These are phyloP conservation scores for Starmerella potacharoeniae DNA, from an alignment of 805 yeast genomes.

Conservation along the genomic window DNA sequence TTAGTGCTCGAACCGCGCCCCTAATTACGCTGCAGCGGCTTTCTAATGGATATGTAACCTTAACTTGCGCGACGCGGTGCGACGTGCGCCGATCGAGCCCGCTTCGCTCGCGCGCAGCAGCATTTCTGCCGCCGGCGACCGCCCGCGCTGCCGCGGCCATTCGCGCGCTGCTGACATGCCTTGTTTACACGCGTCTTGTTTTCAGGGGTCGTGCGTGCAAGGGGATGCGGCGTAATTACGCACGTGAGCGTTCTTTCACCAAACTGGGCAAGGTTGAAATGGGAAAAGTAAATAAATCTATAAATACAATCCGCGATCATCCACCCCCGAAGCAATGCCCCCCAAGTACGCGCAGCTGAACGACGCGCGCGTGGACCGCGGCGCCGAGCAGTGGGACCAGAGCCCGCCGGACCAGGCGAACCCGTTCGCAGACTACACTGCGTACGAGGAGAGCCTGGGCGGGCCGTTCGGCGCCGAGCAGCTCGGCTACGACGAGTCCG, in stretches of 20 bases:
- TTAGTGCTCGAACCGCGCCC: no score
- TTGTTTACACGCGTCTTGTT: background rate
- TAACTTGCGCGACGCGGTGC: no score
- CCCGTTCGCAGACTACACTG: conserved; percentile 15
- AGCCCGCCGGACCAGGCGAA: conserved; percentile 1
- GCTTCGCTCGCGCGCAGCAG: no score
- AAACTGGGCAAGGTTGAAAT: background rate
- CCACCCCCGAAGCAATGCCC: conserved; percentile 5
- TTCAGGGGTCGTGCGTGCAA: background rate
- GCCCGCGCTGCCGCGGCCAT: no score
- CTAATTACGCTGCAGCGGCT: no score
- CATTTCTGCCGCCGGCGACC: no score
- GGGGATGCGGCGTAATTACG: conserved; percentile 1
- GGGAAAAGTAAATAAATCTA: conserved; percentile 2
- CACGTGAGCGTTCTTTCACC: background rate
- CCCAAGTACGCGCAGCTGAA: conserved; percentile 10
- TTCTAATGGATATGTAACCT: no score
- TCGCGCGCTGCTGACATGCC: background rate
- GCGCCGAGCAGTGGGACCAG: background rate
- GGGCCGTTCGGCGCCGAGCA: background rate
- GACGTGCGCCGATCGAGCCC: no score
- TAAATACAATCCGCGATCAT: background rate
- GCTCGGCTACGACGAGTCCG: conserved; percentile 15
- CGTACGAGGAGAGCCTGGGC: conserved; percentile 3
- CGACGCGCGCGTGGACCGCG: conserved; percentile 12